Evolutionary conservation across 768 basidiomycete genomes (phyloP).

Genomic region (Serendipita sp.): DNA sequence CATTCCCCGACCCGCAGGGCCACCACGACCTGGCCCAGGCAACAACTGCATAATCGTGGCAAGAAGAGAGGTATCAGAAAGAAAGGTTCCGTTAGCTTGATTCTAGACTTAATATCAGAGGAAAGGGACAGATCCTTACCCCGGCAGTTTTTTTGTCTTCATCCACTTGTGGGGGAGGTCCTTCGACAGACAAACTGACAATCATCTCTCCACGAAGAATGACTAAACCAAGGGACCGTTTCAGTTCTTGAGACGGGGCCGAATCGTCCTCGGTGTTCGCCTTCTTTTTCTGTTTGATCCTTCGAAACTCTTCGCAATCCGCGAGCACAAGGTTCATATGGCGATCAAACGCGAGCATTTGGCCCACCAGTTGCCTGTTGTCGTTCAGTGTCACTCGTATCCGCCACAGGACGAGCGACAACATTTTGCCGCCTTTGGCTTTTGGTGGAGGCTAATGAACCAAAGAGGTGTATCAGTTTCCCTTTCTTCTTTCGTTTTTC

Average conservation of each 20-base stretch:
- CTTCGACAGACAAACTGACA: conserved; percentile 88
- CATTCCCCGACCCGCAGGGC: conserved; percentile 95
- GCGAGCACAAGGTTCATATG: conserved; percentile 99
- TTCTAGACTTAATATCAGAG: background rate
- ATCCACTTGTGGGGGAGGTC: conserved; percentile 80
- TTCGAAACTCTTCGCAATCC: conserved; percentile 95
- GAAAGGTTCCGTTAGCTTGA: conserved; percentile 6
- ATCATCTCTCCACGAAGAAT: conserved; percentile 94
- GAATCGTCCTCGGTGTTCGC: conserved; percentile 46
- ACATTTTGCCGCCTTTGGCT: conserved; percentile 97
- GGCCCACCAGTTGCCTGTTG: conserved; percentile 85
- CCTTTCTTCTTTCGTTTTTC: background rate
- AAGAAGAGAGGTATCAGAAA: conserved; percentile 13
- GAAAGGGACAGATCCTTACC: conserved; percentile 28
- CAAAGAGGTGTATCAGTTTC: background rate
- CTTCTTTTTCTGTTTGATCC: conserved; percentile 77
- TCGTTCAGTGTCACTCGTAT: conserved; percentile 96
- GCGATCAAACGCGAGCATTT: conserved; percentile 98
- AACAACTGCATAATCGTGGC: conserved; percentile 39
- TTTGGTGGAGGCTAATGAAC: conserved; percentile 3
- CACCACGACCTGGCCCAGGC: conserved; percentile 82
- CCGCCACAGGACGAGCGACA: conserved; percentile 93
- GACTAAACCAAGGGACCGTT: conserved; percentile 89
- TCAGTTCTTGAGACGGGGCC: conserved; percentile 79
- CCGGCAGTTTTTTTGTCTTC: conserved; percentile 69